Evolutionary conservation across 177 flowering plant genomes (phyloP), one percentile per base, ranked within the genome.

Genomic region (Tripterygium wilfordii): DNA sequence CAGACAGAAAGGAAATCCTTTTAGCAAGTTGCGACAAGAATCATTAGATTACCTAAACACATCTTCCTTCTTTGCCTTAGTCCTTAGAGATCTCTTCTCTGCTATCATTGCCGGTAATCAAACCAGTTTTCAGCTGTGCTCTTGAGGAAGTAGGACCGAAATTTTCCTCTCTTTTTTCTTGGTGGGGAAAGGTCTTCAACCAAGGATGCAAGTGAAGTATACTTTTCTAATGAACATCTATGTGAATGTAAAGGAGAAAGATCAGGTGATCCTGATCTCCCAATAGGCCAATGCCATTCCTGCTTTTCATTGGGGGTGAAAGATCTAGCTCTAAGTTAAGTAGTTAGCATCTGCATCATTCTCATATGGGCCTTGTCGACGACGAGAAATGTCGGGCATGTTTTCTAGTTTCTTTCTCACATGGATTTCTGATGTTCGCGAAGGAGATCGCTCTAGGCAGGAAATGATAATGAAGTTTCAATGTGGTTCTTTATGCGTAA

Each of bases 11-110:
- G 45, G 2, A 21, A 40, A 21, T 20, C 1, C 13, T 40, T 10
- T 9, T 20, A 42, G 16, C 12, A 30, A 30, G 33, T 7, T 30
- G 7, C 16, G 14, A 35, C 2, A n/a, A n/a, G n/a, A n/a, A n/a
- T n/a, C n/a, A n/a, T n/a, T n/a, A n/a, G n/a, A n/a, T 72, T 67
- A 91, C 98, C 86, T 71, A 35, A 54, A 27, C 54, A 43, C 53
- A 26, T 83, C 95, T 17, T 80, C 76, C 57, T 69, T 71, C 64
- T 59, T 81, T 9, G 58, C 65, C 59, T 67, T n/a, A n/a, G n/a
- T n/a, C n/a, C n/a, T n/a, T 77, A 39, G 63, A 50, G 46, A 65
- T 67, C 55, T 76, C 85, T 43, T 77, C 75, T 51, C 71, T 71
- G 19, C 85, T 67, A 31, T 88, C 98, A 58, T 56, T 42, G 20